Conservation (phyloP, 345 rosid species). For the Eucalyptus microcorys region DNA sequence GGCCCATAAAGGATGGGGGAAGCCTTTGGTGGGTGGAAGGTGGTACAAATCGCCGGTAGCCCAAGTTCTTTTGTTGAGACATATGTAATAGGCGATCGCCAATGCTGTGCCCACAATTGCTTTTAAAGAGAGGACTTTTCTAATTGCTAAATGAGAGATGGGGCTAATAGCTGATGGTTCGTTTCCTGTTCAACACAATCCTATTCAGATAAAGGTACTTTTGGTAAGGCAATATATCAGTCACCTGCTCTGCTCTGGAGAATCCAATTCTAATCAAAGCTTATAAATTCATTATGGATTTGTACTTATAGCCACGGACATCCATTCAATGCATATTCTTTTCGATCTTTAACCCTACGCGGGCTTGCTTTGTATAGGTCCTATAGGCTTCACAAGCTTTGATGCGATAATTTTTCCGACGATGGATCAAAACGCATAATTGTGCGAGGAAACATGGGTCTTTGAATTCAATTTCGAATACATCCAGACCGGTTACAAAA, state of each 20-base stretch:
- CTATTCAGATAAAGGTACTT: neutral
- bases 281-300: neutral
- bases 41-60: neutral
- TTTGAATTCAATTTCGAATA: neutral
- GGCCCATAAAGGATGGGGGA: neutral
- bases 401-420: neutral
- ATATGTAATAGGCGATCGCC: accelerated
- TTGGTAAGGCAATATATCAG: neutral
- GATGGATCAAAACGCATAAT: neutral
- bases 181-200: neutral
- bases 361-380: neutral
- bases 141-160: neutral
- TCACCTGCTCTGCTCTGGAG: neutral
- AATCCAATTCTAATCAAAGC: neutral
- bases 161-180: neutral
- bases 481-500: neutral
- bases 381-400: neutral
- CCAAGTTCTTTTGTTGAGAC: neutral
- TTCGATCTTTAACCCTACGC: neutral
- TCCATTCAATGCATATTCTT: neutral
- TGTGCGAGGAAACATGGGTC: neutral
- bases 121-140: neutral
- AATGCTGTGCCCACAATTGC: neutral
- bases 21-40: neutral
- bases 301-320: neutral